Evolutionary conservation across 2,329 filamentous ascomycete species (phyloP), one percentile per base, ranked within the genome.

Genomic region (Sclerotinia sclerotiorum): DNA sequence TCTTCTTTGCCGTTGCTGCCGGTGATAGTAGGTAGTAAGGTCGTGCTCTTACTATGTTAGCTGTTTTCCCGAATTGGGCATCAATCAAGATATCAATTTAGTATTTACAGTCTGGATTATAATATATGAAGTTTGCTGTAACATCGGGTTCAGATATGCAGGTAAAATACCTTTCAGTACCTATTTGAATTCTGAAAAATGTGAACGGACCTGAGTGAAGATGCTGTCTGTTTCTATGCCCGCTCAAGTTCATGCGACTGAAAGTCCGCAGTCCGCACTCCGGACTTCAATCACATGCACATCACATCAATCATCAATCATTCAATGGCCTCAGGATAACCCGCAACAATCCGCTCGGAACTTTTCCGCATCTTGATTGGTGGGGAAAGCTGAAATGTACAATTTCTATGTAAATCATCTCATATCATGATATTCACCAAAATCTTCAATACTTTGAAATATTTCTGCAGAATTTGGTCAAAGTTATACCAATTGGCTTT

Each of bases 281-380:
- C 49, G n/a, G 49, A 55, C 52, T 17, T 55, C 27, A 29, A 29
- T 55, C 7, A 39, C 35, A 39, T 39, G 35, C 10, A 35, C 35
- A 35, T 35, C 35, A 35, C 35, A 35, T 39, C 39, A 13, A 39
- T 39, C 39, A 39, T 3, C 39, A 42, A 42, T 42, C 39, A 42
- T 42, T 42, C 4, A n/a, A 7, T 62, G 58, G 44, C 58, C 58
- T 62, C 44, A 62, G 58, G 44, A 62, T n/a, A 49, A 10, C n/a
- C 58, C 44, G 58, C 7, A 61, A 35, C 27, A 48, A 49, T 19
- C 44, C 58, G 58, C 58, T 49, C 58, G 58, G 58, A 46, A 61
- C 11, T 1, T 49, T 61, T 48, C 58, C 44, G 44, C 44, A 35
- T 46, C 27, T 61, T 32, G 8, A 4, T 61, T 35, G 44, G 24